Percentiles rank a stretch among this genome's conserved stretches.
These are phyloP conservation scores for Globisporangium okanoganense DNA, from an alignment of 352 stramenopile genomes.

Conservation along the genomic window DNA sequence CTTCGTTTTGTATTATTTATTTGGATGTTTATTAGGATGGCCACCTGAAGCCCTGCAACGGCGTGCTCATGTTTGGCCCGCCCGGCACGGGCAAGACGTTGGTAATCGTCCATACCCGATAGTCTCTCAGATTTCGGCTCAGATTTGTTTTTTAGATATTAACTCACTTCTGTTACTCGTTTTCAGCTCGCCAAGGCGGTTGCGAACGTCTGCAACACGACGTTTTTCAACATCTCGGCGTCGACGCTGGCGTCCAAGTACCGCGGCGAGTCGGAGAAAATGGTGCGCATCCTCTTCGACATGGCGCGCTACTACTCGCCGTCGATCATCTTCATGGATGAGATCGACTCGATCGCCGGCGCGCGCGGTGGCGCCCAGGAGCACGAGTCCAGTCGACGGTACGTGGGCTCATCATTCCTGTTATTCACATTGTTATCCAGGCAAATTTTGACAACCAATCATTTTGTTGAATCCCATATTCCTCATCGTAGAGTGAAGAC, in stretches of 20 bases:
- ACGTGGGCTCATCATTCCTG: not conserved
- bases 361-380: slow-evolving; percentile 70
- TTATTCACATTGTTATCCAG: not conserved
- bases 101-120: no score
- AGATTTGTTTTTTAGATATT: no score
- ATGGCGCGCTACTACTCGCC: slow-evolving; percentile 97
- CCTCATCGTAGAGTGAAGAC: slow-evolving; percentile 90
- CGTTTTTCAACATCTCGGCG: slow-evolving; percentile 97
- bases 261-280: slow-evolving; percentile 94
- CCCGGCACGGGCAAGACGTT: slow-evolving; percentile 90
- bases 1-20: not conserved
- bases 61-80: slow-evolving; percentile 83
- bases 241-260: slow-evolving; percentile 92
- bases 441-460: not conserved
- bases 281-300: slow-evolving; percentile 97
- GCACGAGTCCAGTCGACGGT: slow-evolving; percentile 82
- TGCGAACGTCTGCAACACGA: slow-evolving; percentile 94
- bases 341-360: slow-evolving; percentile 94
- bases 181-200: slow-evolving; percentile 87
- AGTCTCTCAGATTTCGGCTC: no score
- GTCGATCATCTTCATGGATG: slow-evolving; percentile 98
- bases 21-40: slow-evolving; percentile 51
- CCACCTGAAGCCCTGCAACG: slow-evolving; percentile 75
- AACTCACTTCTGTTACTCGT: no score
- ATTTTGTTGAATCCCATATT: not conserved